Percentiles rank a stretch among this genome's conserved stretches.
Conservation (phyloP, 768 basidiomycete genomes). For the Panaeolus papilionaceus region DNA sequence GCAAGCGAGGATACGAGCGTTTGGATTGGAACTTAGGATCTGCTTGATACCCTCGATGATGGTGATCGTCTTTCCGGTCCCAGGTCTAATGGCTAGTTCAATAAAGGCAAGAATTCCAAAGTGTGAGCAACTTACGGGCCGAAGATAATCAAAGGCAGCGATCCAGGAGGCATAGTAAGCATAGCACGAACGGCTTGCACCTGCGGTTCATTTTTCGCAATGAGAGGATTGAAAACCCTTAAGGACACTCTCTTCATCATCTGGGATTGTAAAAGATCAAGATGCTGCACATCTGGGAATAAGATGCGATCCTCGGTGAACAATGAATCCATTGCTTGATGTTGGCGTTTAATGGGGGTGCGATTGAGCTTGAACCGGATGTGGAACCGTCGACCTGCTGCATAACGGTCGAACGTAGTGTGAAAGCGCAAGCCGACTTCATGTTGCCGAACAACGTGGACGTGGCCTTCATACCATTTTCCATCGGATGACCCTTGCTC, state of each 20-base stretch:
- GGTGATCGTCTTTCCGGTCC: constrained; percentile 74
- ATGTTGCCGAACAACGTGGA: constrained; percentile 54
- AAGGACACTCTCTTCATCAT: background rate
- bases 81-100: constrained; percentile 46
- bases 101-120: constrained; percentile 15
- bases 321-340: constrained; percentile 57
- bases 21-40: constrained; percentile 46
- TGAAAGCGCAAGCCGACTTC: constrained; percentile 61
- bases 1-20: constrained; percentile 61
- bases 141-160: constrained; percentile 63
- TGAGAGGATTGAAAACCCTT: constrained; percentile 43
- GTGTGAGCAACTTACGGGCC: constrained; percentile 55
- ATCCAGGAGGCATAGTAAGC: constrained; percentile 47
- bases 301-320: constrained; percentile 53
- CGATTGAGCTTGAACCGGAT: constrained; percentile 66
- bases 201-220: constrained; percentile 53
- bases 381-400: constrained; percentile 43
- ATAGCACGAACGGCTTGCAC: constrained; percentile 57
- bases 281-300: constrained; percentile 45
- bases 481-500: constrained; percentile 42
- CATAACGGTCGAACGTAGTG: constrained; percentile 44
- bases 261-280: constrained; percentile 22
- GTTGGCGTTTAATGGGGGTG: constrained; percentile 60
- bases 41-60: constrained; percentile 68
- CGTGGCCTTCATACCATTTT: constrained; percentile 65